phyloP scores from a whole-genome alignment of 2,329 filamentous ascomycete genomes.

The Diplodia sapinea region DNA sequence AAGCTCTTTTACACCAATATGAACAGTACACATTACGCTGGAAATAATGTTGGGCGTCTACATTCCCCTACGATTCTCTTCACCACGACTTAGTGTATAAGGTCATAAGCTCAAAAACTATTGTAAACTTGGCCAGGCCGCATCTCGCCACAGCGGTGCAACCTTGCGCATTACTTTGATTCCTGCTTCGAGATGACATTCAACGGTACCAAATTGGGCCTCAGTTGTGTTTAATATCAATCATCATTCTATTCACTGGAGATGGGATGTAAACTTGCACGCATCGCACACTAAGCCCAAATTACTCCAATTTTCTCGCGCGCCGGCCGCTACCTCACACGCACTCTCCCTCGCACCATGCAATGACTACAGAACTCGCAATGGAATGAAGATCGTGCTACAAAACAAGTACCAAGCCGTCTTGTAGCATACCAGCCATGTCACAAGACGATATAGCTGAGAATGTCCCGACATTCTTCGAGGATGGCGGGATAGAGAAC shows the following conservation, averaged over 20 bases:
- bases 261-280: not conserved
- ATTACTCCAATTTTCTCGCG: not conserved
- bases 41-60: not conserved
- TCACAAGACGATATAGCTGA: too few species aligned
- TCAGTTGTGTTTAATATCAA: not conserved
- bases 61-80: not conserved
- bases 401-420: not conserved
- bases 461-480: too few species aligned
- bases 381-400: not conserved
- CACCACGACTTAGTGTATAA: not conserved
- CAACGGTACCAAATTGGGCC: not conserved
- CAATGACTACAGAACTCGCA: not conserved
- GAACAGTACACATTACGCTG: not conserved
- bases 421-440: too few species aligned
- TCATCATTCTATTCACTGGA: not conserved
- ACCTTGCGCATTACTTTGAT: not conserved
- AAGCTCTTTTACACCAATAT: too few species aligned
- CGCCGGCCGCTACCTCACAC: not conserved
- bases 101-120: too few species aligned
- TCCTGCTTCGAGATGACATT: not conserved
- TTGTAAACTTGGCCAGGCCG: not conserved
- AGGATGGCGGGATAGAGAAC: too few species aligned
- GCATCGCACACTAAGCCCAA: not conserved
- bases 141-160: too few species aligned
- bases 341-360: not conserved